Conservation (phyloP, 2,329 filamentous ascomycete genomes). For the Neoarthrinium moseri region DNA sequence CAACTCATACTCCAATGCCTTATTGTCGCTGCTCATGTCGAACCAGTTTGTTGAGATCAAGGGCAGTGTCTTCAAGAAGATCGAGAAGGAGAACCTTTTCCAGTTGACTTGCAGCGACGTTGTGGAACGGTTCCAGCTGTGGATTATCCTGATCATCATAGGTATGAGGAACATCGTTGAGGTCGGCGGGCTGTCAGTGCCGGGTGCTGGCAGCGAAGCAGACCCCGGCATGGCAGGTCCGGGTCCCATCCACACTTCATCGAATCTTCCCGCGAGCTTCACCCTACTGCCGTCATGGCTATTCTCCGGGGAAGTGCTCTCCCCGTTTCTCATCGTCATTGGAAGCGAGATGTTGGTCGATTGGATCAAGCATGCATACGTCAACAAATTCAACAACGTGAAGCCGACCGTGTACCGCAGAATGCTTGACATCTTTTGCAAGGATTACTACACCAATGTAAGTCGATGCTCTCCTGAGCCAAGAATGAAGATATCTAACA, state of each 20-base stretch:
- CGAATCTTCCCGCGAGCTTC: constrained; percentile 86
- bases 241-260: constrained; percentile 63
- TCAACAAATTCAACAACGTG: constrained; percentile 98
- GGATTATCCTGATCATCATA: constrained; percentile 96
- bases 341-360: constrained; percentile 97
- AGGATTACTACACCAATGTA: constrained; percentile 96
- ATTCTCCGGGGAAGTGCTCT: constrained; percentile 79
- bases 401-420: constrained; percentile 86
- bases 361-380: constrained; percentile 95
- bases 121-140: constrained; percentile 94
- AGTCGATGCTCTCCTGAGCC: constrained; percentile 27
- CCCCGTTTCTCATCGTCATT: constrained; percentile 89
- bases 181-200: constrained; percentile 76
- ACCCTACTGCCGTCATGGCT: constrained; percentile 81
- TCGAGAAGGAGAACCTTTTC: constrained; percentile 96
- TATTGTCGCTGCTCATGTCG: constrained; percentile 87
- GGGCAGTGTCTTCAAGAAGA: constrained; percentile 96
- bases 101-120: constrained; percentile 96
- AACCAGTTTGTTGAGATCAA: constrained; percentile 99
- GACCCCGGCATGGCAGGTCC: constrained; percentile 49
- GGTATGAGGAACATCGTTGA: constrained; percentile 95
- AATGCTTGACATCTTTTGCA: constrained; percentile 90
- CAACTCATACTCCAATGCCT: constrained; percentile 95
- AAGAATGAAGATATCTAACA: constrained; percentile 14
- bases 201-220: constrained; percentile 50